Conservation (phyloP, 2,329 filamentous ascomycete species). For the Beauveria rudraprayagi region DNA sequence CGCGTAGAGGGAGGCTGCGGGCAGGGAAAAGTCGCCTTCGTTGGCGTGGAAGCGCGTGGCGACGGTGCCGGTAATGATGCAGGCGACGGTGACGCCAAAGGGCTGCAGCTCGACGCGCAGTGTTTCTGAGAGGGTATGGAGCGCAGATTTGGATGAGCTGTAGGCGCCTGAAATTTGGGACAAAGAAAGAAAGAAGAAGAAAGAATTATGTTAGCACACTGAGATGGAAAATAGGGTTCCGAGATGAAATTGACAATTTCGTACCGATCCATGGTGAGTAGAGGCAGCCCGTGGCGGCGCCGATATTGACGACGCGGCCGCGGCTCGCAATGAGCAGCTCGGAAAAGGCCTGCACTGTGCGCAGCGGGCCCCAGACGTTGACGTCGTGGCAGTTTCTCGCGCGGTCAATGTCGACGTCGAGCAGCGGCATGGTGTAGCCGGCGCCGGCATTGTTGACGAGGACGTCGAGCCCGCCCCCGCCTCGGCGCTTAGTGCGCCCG, state of each 20-base stretch:
- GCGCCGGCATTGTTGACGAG: constrained; percentile 17
- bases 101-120: constrained; percentile 10
- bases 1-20: neutral
- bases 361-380: constrained; percentile 32
- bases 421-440: constrained; percentile 19
- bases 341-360: constrained; percentile 27
- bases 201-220: neutral
- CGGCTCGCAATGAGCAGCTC: constrained; percentile 19
- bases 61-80: constrained; percentile 4
- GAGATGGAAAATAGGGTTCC: no score
- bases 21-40: neutral
- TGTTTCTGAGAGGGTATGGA: constrained; percentile 4
- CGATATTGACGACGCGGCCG: constrained; percentile 19
- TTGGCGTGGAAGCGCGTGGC: constrained; percentile 1
- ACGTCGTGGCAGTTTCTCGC: constrained; percentile 32
- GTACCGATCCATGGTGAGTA: constrained; percentile 8
- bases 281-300: neutral
- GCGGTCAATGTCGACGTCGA: constrained; percentile 23
- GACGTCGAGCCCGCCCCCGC: constrained; percentile 7
- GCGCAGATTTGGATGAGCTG: constrained; percentile 7
- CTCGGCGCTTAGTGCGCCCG: constrained; percentile 5
- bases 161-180: neutral
- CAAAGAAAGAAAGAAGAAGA: neutral
- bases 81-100: constrained; percentile 11
- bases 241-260: neutral